Percentiles rank a stretch among this genome's conserved stretches.
These are phyloP conservation scores for Cladobotryum protrusum DNA, from an alignment of 2,329 filamentous ascomycete genomes.

Conservation along the genomic window DNA sequence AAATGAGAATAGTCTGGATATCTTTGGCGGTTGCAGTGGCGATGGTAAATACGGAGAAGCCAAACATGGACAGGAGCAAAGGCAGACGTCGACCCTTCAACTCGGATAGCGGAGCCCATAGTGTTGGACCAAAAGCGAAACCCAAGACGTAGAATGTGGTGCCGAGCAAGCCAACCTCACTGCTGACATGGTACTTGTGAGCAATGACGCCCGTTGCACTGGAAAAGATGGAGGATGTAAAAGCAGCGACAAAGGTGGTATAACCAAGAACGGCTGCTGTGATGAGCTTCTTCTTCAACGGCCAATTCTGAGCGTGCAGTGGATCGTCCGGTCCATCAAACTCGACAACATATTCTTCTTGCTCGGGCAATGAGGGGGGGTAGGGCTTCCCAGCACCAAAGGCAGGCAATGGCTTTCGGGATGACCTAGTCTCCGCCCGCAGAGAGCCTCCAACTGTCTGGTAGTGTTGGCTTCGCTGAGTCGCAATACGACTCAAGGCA, in stretches of 20 bases:
- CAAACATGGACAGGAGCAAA: conserved; percentile 56
- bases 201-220: conserved; percentile 55
- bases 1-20: conserved; percentile 62
- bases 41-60: conserved; percentile 63
- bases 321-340: conserved; percentile 82
- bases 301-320: conserved; percentile 83
- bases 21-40: conserved; percentile 60
- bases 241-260: conserved; percentile 65
- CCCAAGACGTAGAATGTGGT: conserved; percentile 66
- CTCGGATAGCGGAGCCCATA: conserved; percentile 71
- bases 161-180: conserved; percentile 57
- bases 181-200: conserved; percentile 51
- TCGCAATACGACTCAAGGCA: conserved; percentile 64
- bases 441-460: conserved; percentile 58
- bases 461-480: conserved; percentile 63
- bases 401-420: conserved; percentile 53
- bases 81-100: conserved; percentile 60
- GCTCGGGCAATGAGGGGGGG: conserved; percentile 61
- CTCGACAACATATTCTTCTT: conserved; percentile 74
- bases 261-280: conserved; percentile 65
- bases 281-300: conserved; percentile 66
- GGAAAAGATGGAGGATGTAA: conserved; percentile 71
- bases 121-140: conserved; percentile 63
- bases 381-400: conserved; percentile 72
- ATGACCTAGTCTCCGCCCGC: conserved; percentile 38